Conservation (phyloP, 2,329 filamentous ascomycete species). For the Onygenales sp. region DNA sequence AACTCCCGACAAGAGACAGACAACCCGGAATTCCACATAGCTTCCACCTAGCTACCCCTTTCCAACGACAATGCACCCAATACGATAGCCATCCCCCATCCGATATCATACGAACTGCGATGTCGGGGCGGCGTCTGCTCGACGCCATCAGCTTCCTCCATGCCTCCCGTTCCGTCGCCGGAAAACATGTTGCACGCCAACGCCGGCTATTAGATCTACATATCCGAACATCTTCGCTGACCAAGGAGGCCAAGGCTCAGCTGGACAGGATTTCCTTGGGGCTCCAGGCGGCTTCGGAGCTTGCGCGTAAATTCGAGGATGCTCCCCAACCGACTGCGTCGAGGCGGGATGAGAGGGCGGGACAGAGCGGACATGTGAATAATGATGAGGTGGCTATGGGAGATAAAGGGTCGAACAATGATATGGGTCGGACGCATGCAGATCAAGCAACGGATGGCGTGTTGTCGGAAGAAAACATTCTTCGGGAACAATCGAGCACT, state of each 20-base stretch:
- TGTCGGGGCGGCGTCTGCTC: slow-evolving; percentile 55
- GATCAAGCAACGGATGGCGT: too few relatives aligned
- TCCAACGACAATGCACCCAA: neutral
- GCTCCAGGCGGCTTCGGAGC: slow-evolving; percentile 49
- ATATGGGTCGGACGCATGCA: too few relatives aligned
- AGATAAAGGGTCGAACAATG: too few relatives aligned
- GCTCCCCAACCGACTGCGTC: slow-evolving; percentile 10
- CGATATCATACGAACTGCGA: slow-evolving; percentile 15
- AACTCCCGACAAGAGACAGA: neutral
- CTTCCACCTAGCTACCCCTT: neutral
- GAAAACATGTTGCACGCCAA: slow-evolving; percentile 51
- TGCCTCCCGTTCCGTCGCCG: slow-evolving; percentile 59
- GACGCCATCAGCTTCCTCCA: slow-evolving; percentile 62
- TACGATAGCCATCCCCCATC: neutral
- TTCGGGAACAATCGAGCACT: too few relatives aligned
- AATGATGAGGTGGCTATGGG: too few relatives aligned
- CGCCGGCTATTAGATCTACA: slow-evolving; percentile 54
- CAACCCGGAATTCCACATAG: neutral
- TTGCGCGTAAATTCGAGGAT: slow-evolving; percentile 51
- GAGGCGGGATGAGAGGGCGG: too few relatives aligned
- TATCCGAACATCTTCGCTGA: slow-evolving; percentile 54
- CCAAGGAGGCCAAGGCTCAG: slow-evolving; percentile 53
- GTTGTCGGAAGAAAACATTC: too few relatives aligned
- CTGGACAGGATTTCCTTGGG: slow-evolving; percentile 54
- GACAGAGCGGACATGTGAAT: too few relatives aligned